These are phyloP conservation scores for Scytalidium lignicola DNA, from an alignment of 2,329 filamentous ascomycete species.

Conservation along the genomic window DNA sequence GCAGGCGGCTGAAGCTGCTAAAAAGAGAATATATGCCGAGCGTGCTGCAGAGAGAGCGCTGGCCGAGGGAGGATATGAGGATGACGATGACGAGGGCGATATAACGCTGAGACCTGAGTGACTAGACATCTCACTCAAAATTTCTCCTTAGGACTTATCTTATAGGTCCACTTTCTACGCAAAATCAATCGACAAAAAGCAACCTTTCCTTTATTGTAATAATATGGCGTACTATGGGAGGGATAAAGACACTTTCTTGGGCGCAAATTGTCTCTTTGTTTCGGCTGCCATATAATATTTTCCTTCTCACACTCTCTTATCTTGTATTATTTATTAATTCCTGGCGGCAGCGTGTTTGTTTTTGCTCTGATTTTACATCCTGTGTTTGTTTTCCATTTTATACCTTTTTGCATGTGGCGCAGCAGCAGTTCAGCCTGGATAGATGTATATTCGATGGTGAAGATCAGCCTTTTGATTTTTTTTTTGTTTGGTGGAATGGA, in stretches of 20 bases:
- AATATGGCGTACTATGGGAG: not conserved
- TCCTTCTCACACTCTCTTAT: not conserved
- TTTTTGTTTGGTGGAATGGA: no score
- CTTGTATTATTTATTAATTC: not conserved
- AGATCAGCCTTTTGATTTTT: no score
- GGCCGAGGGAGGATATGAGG: slow-evolving; percentile 11
- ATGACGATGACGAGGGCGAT: slow-evolving; percentile 14
- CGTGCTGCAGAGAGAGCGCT: slow-evolving; percentile 33
- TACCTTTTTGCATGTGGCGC: not conserved
- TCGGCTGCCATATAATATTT: not conserved
- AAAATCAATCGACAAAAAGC: not conserved
- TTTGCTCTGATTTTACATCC: not conserved
- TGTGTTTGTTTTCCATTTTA: not conserved
- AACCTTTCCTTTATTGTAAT: not conserved
- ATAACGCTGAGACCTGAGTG: not conserved
- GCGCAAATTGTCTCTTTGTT: not conserved
- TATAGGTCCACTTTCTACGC: no score
- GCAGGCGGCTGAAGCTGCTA: slow-evolving; percentile 62
- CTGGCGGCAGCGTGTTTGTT: not conserved
- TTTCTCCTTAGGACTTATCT: not conserved
- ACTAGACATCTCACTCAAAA: not conserved
- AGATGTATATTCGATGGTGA: no score
- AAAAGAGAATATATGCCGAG: slow-evolving; percentile 63
- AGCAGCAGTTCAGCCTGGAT: no score
- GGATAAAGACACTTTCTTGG: no score